These are phyloP conservation scores for Trichoderma koningiopsis DNA, from an alignment of 2,329 filamentous ascomycete genomes.

Conservation along the genomic window DNA sequence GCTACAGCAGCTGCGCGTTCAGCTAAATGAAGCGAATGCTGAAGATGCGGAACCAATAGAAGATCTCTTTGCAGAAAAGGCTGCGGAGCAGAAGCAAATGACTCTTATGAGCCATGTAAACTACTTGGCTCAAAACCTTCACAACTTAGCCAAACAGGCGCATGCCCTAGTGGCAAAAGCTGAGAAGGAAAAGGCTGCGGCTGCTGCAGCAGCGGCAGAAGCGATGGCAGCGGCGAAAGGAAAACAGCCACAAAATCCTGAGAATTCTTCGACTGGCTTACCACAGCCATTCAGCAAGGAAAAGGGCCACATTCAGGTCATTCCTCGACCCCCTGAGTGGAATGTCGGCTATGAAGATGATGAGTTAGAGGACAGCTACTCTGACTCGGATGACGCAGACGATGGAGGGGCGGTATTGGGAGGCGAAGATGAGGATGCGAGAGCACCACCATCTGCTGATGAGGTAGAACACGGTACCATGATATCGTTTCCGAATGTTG, in stretches of 20 bases:
- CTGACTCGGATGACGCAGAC: conserved; percentile 46
- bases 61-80: conserved; percentile 63
- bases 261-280: conserved; percentile 25
- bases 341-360: conserved; percentile 48
- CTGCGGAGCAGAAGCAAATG: conserved; percentile 58
- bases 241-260: conserved; percentile 20
- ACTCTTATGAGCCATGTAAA: conserved; percentile 75
- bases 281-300: conserved; percentile 42
- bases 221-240: neutral
- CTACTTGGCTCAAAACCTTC: conserved; percentile 71
- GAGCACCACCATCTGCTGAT: conserved; percentile 28
- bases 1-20: conserved; percentile 65
- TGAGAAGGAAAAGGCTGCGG: conserved; percentile 27
- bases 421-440: conserved; percentile 31
- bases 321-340: conserved; percentile 81
- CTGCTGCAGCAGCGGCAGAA: conserved; percentile 18
- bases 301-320: conserved; percentile 68
- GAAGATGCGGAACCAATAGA: conserved; percentile 65
- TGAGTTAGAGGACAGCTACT: conserved; percentile 50
- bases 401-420: conserved; percentile 47
- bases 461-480: conserved; percentile 69
- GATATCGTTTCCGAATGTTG: conserved; percentile 75
- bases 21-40: conserved; percentile 65
- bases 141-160: conserved; percentile 62
- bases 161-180: conserved; percentile 32